Base-by-base conservation (phyloP, 108 stramenopile species). In the Nannochloropsis salina region DNA sequence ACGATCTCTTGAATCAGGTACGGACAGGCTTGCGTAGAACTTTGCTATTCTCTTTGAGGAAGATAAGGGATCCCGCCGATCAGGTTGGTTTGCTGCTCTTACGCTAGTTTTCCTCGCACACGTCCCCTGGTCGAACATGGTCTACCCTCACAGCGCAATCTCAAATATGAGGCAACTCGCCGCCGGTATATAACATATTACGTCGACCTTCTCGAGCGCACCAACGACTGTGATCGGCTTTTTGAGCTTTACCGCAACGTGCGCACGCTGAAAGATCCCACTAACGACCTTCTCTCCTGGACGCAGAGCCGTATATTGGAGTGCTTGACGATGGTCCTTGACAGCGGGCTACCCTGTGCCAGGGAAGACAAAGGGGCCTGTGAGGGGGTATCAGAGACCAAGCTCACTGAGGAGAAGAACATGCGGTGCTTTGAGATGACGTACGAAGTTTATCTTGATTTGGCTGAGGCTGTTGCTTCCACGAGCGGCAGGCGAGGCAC, bases 131-230 rank as follows among this genome's bases (percentile, higher is more conserved):
- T 1, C 31, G 31, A 31, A 0, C 31, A 31, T 31, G 31, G 31
- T 31, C 31, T 31, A 31, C 31, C 31, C 31, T 31, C 31, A 31
- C n/a, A 74, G 61, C 61, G 61, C 61, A 74, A 74, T n/a, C 61
- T 74, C 20, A 74, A 74, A 74, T 74, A 74, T n/a, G 61, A 74
- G n/a, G 61, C 61, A 74, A 74, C 61, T 74, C 61, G 61, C 61
- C 61, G 61, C 2, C 61, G 61, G 20, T 74, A 74, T 74, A 74
- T 74, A 15, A 74, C 61, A 15, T 74, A 74, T n/a, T 74, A 74
- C 8, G 20, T 74, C 8, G 61, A 15, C 61, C n/a, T 74, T 15
- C 61, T 74, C 20, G 2, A 74, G n/a, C 61, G 61, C 61, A 74
- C 61, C 15, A 15, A 8, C 15, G 61, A 74, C 61, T 74, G 61